phyloP scores from a whole-genome alignment of 805 yeast species.

The Myxozyma mucilagina region DNA sequence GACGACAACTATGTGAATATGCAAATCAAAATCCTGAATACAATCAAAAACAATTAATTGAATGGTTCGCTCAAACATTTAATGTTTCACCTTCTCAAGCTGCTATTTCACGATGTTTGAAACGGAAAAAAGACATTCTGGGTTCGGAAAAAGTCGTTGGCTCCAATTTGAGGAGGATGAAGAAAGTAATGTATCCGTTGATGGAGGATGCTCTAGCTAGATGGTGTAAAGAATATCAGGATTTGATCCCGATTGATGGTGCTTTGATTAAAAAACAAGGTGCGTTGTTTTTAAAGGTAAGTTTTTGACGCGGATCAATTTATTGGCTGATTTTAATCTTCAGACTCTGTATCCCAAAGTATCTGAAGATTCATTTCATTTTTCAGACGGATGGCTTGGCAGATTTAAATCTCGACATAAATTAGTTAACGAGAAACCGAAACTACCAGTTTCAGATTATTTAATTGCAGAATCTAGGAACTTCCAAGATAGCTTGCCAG shows the following conservation, averaged over 20 bases:
- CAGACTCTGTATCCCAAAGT: slow-evolving; percentile 21
- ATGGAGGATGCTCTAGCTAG: slow-evolving; percentile 30
- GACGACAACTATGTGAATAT: slow-evolving; percentile 24
- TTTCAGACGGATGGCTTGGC: slow-evolving; percentile 32
- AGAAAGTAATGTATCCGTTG: slow-evolving; percentile 29
- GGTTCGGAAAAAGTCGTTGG: not conserved
- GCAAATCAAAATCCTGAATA: slow-evolving; percentile 27
- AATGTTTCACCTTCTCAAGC: slow-evolving; percentile 29
- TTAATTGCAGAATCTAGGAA: not conserved
- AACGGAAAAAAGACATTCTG: slow-evolving; percentile 26
- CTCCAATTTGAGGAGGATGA: slow-evolving; percentile 13
- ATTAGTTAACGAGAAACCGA: not conserved
- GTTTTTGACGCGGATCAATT: not conserved
- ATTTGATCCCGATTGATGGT: slow-evolving; percentile 25
- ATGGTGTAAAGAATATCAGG: slow-evolving; percentile 27
- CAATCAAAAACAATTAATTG: slow-evolving; percentile 25
- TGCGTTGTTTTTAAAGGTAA: slow-evolving; percentile 12
- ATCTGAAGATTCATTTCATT: slow-evolving; percentile 20
- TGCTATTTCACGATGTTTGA: slow-evolving; percentile 29
- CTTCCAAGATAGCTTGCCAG: slow-evolving; percentile 17
- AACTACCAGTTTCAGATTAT: not conserved
- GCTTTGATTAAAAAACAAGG: slow-evolving; percentile 25
- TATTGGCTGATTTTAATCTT: not conserved
- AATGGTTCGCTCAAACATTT: slow-evolving; percentile 22
- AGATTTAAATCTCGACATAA: slow-evolving; percentile 27